A percentile compares a stretch with the other conserved stretches of the same genome.
Conservation (phyloP, 352 stramenopile genomes). For the Globisporangium radiosum region DNA sequence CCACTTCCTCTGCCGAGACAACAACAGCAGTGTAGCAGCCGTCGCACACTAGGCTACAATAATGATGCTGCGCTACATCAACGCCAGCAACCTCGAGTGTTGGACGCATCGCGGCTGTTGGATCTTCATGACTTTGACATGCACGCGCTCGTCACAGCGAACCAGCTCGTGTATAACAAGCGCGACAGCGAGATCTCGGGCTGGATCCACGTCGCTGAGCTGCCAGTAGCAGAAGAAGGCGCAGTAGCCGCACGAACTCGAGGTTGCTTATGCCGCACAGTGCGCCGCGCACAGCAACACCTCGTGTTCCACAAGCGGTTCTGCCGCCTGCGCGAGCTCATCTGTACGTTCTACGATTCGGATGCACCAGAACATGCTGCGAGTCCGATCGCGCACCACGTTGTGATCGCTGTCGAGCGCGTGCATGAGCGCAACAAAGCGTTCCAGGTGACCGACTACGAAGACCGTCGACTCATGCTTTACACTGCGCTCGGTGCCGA, state of each 20-base stretch:
- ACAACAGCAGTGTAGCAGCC: not conserved
- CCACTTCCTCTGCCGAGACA: too few relatives aligned
- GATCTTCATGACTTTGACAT: slow-evolving; percentile 27
- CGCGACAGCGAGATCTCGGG: slow-evolving; percentile 25
- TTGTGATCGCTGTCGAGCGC: slow-evolving; percentile 33
- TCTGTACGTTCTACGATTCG: slow-evolving; percentile 34
- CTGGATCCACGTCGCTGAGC: slow-evolving; percentile 27
- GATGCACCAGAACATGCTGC: slow-evolving; percentile 11
- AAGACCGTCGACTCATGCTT: slow-evolving; percentile 29
- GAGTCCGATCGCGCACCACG: slow-evolving; percentile 19
- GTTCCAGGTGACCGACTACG: slow-evolving; percentile 38
- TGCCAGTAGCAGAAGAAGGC: not conserved
- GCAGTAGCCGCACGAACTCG: too few relatives aligned
- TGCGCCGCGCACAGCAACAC: not conserved
- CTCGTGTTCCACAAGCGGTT: slow-evolving; percentile 24
- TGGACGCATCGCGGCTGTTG: slow-evolving; percentile 18
- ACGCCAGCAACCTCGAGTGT: not conserved
- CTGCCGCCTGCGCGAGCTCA: slow-evolving; percentile 32
- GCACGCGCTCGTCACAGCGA: slow-evolving; percentile 11
- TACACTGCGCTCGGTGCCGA: slow-evolving; percentile 30
- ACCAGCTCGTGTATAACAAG: slow-evolving; percentile 16
- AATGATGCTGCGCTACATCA: too few relatives aligned
- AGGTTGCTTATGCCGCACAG: not conserved
- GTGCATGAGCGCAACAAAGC: slow-evolving; percentile 43
- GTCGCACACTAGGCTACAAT: not conserved